Conservation (phyloP, 495 filamentous ascomycete genomes). For the Aspergillus conjunctus region DNA sequence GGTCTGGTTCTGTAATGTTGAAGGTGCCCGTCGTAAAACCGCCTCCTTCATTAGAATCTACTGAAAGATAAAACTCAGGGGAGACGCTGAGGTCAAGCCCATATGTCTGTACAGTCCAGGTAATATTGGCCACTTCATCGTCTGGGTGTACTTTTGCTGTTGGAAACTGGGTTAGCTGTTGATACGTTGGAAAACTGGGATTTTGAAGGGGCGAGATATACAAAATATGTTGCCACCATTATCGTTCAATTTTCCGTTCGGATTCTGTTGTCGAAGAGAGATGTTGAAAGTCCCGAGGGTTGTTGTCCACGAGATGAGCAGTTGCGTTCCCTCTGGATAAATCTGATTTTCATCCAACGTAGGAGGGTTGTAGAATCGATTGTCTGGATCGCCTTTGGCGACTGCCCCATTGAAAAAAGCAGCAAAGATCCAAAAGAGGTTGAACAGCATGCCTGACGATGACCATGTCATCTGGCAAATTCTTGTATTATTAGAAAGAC, state of each 20-base stretch:
- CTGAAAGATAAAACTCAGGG: constrained; percentile 6
- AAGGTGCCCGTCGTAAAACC: background rate
- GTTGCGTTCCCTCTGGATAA: background rate
- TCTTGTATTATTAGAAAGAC: background rate
- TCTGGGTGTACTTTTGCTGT: constrained; percentile 8
- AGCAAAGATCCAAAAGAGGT: background rate
- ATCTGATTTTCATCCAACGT: background rate
- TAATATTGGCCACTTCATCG: background rate
- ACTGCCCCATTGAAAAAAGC: background rate
- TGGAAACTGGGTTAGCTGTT: background rate
- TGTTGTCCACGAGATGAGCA: constrained; percentile 12
- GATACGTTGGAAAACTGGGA: no score
- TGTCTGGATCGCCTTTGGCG: background rate
- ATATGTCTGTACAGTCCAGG: constrained; percentile 18
- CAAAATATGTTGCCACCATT: constrained; percentile 16
- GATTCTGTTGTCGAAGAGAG: constrained; percentile 10
- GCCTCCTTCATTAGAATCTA: background rate
- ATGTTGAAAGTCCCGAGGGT: constrained; percentile 9
- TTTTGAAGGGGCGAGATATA: background rate
- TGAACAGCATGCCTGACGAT: background rate
- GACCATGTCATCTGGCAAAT: constrained; percentile 3
- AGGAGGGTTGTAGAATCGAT: constrained; percentile 7
- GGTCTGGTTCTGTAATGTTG: constrained; percentile 9
- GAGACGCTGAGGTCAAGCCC: constrained; percentile 8
- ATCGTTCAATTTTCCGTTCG: background rate